Evolutionary conservation across 129 eudicot genomes (phyloP).

Genomic region (Pulicaria dysenterica): DNA sequence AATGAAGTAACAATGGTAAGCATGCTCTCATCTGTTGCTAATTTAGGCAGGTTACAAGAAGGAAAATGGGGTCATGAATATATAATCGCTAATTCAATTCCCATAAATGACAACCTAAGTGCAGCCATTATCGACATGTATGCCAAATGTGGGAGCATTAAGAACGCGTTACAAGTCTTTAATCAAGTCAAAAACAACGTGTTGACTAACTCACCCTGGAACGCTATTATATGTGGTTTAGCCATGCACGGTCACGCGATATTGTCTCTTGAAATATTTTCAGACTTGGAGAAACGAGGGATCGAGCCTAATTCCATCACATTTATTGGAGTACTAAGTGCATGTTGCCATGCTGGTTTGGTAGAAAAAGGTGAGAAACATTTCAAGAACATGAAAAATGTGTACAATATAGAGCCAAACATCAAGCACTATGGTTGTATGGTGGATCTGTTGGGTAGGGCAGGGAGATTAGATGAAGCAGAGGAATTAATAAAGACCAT

Average conservation of each 20-base stretch:
- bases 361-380: conserved; percentile 65
- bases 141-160: conserved; percentile 86
- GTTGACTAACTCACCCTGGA: conserved; percentile 80
- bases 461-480: conserved; percentile 81
- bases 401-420: conserved; percentile 63
- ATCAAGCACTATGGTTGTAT: conserved; percentile 91
- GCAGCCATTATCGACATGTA: conserved; percentile 94
- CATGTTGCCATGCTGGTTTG: conserved; percentile 91
- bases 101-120: conserved; percentile 62
- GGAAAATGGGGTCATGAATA: conserved; percentile 75
- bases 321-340: conserved; percentile 85
- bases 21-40: conserved; percentile 79
- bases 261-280: conserved; percentile 50
- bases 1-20: conserved; percentile 92
- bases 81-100: conserved; percentile 53
- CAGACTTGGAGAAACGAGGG: conserved; percentile 48
- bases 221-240: conserved; percentile 83
- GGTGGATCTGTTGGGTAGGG: conserved; percentile 90
- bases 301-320: conserved; percentile 68
- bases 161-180: conserved; percentile 63
- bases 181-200: conserved; percentile 45
- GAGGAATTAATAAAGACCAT: conserved; percentile 58
- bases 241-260: conserved; percentile 93
- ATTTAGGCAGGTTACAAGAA: conserved; percentile 62
- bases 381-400: conserved; percentile 58